Percentiles rank a stretch among this genome's conserved stretches.
Evolutionary conservation across 1,284 basidiomycete species (phyloP).

Genomic region (Sporisorium scitamineum): DNA sequence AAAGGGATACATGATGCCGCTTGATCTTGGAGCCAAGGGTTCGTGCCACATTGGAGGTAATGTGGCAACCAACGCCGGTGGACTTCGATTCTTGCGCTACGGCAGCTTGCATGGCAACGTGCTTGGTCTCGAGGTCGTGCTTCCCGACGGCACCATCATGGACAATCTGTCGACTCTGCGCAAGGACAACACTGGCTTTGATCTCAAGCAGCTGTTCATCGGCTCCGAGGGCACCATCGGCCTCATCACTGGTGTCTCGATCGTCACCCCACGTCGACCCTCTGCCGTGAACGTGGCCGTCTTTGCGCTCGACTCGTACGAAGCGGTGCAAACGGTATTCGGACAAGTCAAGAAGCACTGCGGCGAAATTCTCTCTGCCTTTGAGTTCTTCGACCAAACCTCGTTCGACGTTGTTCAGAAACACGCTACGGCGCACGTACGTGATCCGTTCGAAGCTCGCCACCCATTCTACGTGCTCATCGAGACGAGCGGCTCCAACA

Average conservation of each 20-base stretch:
- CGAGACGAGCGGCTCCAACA: conserved; percentile 93
- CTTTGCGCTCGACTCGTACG: conserved; percentile 74
- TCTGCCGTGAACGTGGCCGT: conserved; percentile 73
- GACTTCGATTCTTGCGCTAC: conserved; percentile 90
- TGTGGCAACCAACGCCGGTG: conserved; percentile 96
- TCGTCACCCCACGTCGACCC: conserved; percentile 91
- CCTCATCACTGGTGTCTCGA: conserved; percentile 93
- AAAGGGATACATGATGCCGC: conserved; percentile 93
- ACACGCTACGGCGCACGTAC: conserved; percentile 73
- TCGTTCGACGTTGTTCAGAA: conserved; percentile 82
- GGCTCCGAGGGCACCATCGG: conserved; percentile 97
- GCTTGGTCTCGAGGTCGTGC: conserved; percentile 94
- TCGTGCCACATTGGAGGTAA: conserved; percentile 99
- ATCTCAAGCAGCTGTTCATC: conserved; percentile 98
- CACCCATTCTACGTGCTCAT: conserved; percentile 79
- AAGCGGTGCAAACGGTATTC: conserved; percentile 74
- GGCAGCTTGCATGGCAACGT: conserved; percentile 95
- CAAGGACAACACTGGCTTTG: conserved; percentile 99
- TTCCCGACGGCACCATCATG: conserved; percentile 89
- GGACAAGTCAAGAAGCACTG: conserved; percentile 77
- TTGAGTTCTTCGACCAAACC: conserved; percentile 93
- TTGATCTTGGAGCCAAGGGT: conserved; percentile 98
- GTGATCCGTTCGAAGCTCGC: conserved; percentile 63
- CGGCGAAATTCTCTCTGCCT: conserved; percentile 96
- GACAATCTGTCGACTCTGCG: conserved; percentile 74